A percentile compares a stretch with the other conserved stretches of the same genome.
These are phyloP conservation scores for Graphiopsis chlorocephala DNA, from an alignment of 2,329 filamentous ascomycete species.

Conservation along the genomic window DNA sequence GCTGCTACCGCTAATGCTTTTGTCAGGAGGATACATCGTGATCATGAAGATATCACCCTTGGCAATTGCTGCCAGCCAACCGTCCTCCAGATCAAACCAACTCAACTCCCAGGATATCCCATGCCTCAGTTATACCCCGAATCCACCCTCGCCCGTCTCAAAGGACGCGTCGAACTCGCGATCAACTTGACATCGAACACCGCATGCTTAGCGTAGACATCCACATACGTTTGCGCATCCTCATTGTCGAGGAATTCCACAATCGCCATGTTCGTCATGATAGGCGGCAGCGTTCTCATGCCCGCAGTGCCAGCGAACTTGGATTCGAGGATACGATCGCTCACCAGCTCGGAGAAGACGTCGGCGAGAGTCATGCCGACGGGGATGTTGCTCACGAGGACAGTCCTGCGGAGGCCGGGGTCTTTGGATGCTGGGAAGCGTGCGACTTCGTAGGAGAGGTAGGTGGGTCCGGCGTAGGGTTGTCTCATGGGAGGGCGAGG, in stretches of 20 bases:
- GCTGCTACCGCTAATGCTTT: not conserved
- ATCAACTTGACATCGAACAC: not conserved
- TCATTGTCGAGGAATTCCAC: constrained; percentile 23
- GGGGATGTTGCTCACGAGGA: constrained; percentile 26
- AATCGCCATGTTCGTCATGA: constrained; percentile 21
- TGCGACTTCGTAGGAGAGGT: not conserved
- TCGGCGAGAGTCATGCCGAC: constrained; percentile 20
- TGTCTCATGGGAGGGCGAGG: not conserved
- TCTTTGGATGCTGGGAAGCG: not conserved
- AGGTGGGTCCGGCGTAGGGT: not conserved
- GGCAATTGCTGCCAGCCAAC: not conserved
- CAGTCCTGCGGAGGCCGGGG: constrained; percentile 17
- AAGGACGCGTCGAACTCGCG: not conserved
- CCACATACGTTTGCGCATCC: constrained; percentile 19
- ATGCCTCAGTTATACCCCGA: not conserved
- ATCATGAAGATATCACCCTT: not conserved
- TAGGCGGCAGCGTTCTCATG: constrained; percentile 22
- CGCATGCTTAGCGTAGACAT: not conserved
- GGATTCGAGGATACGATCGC: constrained; percentile 23
- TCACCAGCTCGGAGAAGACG: constrained; percentile 23
- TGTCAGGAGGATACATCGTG: not conserved
- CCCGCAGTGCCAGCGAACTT: constrained; percentile 20
- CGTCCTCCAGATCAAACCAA: not conserved
- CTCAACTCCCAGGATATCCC: not conserved
- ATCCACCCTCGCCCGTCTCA: not conserved